Base-by-base conservation (phyloP, 2,329 filamentous ascomycete species). In the Sphaceloma murrayae region DNA sequence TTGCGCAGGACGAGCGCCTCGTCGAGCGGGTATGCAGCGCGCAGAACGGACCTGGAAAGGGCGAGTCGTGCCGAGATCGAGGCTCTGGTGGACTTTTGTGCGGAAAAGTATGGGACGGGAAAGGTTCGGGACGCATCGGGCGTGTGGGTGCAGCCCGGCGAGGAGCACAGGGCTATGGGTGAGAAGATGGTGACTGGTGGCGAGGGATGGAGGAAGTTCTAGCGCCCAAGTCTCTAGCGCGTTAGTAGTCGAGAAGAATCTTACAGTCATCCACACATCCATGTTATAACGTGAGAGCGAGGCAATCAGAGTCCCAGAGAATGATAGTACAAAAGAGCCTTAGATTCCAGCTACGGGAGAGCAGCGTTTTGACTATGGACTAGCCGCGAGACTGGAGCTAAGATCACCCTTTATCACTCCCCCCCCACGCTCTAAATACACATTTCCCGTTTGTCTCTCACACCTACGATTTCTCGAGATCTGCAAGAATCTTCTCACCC, bases 401-500 rank as follows among this genome's bases (percentile, higher is more conserved):
- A 16, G 30, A 34, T 32, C 17, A 43, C 33, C 27, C 30, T 43
- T 33, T 7, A 22, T 18, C 14, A 43, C 29, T 17, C 8, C 29
- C 3, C 17, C 14, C 14, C 3, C 4, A 19, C 27, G 21, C 34
- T 22, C 36, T 18, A 34, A 36, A 43, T 43, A 22, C 46, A 26
- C 30, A 18, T 43, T 16, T 36, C 45, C 30, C 32, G 11, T 17
- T 8, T 19, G n/a, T 14, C 24, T 46, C 34, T 21, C 33, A 27
- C 26, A 19, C 27, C 33, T 31, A 47, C 31, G 45, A 48, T 56
- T 62, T 62, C 57, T 91, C 85, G 60, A 96, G 77, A 61, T 96
- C 91, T 60, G 91, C 88, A 66, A 98, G 74, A 77, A 98, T 96
- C 87, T 96, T 94, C 81, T 95, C 88, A 75, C 89, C 91, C 86